phyloP scores from a whole-genome alignment of 805 yeast species.

The Teunomyces pallodes region DNA sequence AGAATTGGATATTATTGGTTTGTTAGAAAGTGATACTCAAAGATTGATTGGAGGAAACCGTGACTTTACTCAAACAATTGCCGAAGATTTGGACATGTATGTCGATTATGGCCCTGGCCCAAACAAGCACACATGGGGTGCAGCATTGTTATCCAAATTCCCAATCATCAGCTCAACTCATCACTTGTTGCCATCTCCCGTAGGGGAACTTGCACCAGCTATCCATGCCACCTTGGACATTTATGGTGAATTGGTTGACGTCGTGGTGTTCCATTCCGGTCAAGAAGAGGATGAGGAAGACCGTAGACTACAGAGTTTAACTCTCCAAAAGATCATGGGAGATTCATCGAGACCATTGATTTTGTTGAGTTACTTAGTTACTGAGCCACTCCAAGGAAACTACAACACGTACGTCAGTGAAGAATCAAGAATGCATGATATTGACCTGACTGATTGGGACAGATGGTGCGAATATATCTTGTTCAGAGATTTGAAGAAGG shows the following conservation, averaged over 20 bases:
- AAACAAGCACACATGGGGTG: slow-evolving; percentile 97
- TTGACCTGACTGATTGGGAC: slow-evolving; percentile 91
- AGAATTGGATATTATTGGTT: slow-evolving; percentile 86
- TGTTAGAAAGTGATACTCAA: slow-evolving; percentile 91
- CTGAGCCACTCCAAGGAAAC: slow-evolving; percentile 83
- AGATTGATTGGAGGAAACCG: slow-evolving; percentile 93
- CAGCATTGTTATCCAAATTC: slow-evolving; percentile 86
- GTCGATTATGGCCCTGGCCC: slow-evolving; percentile 98
- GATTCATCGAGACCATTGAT: slow-evolving; percentile 79
- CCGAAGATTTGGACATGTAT: slow-evolving; percentile 92
- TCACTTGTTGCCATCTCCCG: slow-evolving; percentile 92
- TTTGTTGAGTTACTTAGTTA: slow-evolving; percentile 85
- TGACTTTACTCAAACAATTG: slow-evolving; percentile 85
- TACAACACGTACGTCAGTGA: slow-evolving; percentile 89
- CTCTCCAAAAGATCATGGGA: slow-evolving; percentile 77
- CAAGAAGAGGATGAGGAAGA: slow-evolving; percentile 98
- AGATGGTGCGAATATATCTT: slow-evolving; percentile 98
- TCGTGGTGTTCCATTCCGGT: slow-evolving; percentile 96
- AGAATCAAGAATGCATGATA: slow-evolving; percentile 83
- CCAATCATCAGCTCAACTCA: slow-evolving; percentile 90
- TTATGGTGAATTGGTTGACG: slow-evolving; percentile 83
- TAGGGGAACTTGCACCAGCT: slow-evolving; percentile 97
- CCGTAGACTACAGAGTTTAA: slow-evolving; percentile 79
- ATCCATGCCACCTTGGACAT: slow-evolving; percentile 93
- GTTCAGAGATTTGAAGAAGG: slow-evolving; percentile 80